Conservation (phyloP, 2,329 filamentous ascomycete genomes). For the Lecanoromycetidae sp. region DNA sequence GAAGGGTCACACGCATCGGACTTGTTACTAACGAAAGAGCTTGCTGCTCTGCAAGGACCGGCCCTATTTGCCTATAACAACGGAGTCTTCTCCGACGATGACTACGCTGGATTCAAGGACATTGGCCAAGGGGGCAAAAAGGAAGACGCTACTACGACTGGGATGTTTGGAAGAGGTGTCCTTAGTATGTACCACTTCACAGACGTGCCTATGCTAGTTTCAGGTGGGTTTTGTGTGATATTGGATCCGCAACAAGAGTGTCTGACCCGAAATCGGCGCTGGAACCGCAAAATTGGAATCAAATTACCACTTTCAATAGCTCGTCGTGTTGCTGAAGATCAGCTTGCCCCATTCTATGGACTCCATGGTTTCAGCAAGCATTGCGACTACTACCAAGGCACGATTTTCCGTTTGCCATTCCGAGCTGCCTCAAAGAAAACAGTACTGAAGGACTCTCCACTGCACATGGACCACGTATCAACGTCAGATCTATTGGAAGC, state of each 20-base stretch:
- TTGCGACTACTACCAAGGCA: constrained; percentile 5
- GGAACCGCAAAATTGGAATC: constrained; percentile 9
- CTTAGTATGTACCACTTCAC: constrained; percentile 30
- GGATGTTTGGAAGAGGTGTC: constrained; percentile 27
- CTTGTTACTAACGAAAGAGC: constrained; percentile 20
- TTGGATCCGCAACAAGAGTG: constrained; percentile 24
- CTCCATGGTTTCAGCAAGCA: background rate
- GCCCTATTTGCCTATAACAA: constrained; percentile 26
- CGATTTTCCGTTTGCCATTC: constrained; percentile 12
- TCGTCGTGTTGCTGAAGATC: background rate
- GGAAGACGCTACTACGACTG: constrained; percentile 22
- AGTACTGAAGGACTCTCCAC: background rate
- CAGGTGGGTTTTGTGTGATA: constrained; percentile 25
- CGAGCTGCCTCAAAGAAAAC: background rate
- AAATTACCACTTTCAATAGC: constrained; percentile 3
- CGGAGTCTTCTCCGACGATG: constrained; percentile 23
- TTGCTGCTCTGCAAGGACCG: constrained; percentile 23
- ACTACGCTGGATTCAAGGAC: constrained; percentile 25
- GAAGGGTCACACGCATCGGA: constrained; percentile 10
- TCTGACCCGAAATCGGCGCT: constrained; percentile 18
- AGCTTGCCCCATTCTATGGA: constrained; percentile 10
- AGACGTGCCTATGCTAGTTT: constrained; percentile 26
- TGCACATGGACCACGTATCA: background rate
- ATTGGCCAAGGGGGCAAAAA: constrained; percentile 26
- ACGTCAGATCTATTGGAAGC: background rate